Evolutionary conservation across 768 basidiomycete genomes (phyloP), one percentile per base, ranked within the genome.

Genomic region (Xerocomus spinulosus): DNA sequence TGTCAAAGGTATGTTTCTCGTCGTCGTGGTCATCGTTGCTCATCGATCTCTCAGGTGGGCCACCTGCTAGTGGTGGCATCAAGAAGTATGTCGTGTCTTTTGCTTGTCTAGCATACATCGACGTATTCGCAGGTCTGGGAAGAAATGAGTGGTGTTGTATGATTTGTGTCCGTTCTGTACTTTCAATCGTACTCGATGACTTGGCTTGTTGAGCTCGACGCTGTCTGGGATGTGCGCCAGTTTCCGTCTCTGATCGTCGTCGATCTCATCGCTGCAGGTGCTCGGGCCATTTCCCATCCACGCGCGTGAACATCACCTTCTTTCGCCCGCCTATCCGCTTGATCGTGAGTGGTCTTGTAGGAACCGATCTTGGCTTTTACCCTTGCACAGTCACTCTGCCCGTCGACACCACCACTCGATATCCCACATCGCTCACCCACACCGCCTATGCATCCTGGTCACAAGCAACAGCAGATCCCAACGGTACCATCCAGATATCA

Each of bases 221-320:
- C 18, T 6, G 54, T 51, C 13, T 68, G 66, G 66, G 55, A 61
- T 57, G 64, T 68, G 38, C 53, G 63, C 35, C 8, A 10, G 34
- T 8, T 34, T 36, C 38, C 4, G 47, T 45, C 32, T 38, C 41
- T 9, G 42, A 29, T 9, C 26, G 34, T 40, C 36, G 14, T 37
- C 47, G 47, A 56, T 40, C 5, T 20, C 21, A 15, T 28, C n/a
- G 14, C 5, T 40, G 34, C 42, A 87, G 85, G 79, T 87, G 10
- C 76, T 92, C 12, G 90, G 88, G 0, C 90, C 89, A 0, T 92
- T 92, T 62, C 88, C 89, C 3, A 77, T 87, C 26, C 86, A 88
- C 49, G 88, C 89, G 10, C 74, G 89, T 57, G 90, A 92, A 54
- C 90, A 92, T 41, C 83, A 91, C 46, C 83, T 80, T 57, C 64